These are phyloP conservation scores for Hypoxylon sp. DNA, from an alignment of 2,329 filamentous ascomycete genomes.

Conservation along the genomic window DNA sequence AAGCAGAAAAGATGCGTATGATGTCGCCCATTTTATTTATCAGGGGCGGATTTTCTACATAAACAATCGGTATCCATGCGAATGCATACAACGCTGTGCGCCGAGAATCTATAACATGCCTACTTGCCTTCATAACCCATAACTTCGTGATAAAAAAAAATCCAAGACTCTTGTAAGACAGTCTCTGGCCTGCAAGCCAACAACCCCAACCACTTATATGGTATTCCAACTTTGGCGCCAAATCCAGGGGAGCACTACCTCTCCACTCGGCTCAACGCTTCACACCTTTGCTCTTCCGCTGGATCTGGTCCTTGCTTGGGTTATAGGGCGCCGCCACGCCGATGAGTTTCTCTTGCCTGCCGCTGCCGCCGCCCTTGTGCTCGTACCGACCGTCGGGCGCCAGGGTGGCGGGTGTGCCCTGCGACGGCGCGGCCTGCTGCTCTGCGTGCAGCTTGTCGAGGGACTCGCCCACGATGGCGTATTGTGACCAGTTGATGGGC, in stretches of 20 bases:
- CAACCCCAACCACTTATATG: too few species aligned
- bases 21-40: too few species aligned
- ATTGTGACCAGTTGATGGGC: constrained; percentile 93
- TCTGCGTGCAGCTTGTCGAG: constrained; percentile 86
- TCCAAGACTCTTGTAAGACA: too few species aligned
- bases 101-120: too few species aligned
- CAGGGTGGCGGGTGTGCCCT: constrained; percentile 60
- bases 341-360: constrained; percentile 55
- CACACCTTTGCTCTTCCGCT: constrained; percentile 46
- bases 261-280: constrained; percentile 38
- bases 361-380: constrained; percentile 55
- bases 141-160: constrained; percentile 16
- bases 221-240: too few species aligned
- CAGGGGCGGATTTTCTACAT: too few species aligned
- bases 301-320: constrained; percentile 59
- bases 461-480: constrained; percentile 85
- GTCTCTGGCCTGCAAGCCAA: too few species aligned
- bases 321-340: constrained; percentile 67
- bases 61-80: too few species aligned
- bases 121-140: constrained; percentile 21
- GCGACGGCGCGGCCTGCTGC: constrained; percentile 71
- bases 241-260: too few species aligned
- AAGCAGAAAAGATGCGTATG: too few species aligned
- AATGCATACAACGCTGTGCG: too few species aligned
- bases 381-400: constrained; percentile 59